Base-by-base conservation (phyloP, 805 yeast genomes). In the Komagataella phaffii region DNA sequence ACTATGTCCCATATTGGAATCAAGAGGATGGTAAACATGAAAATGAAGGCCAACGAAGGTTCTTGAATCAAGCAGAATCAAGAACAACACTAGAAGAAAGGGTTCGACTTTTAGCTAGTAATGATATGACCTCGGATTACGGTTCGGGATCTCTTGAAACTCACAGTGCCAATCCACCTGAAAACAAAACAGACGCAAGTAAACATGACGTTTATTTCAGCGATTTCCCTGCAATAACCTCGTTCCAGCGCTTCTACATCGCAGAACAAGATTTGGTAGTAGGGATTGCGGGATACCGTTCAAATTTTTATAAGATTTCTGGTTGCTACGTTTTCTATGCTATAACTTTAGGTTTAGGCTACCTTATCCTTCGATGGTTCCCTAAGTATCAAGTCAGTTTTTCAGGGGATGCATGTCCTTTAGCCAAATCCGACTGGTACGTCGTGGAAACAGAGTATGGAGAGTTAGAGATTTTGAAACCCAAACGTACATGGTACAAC, bases 261-360 rank as follows among this genome's bases (percentile, higher is more conserved):
- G 90, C 96, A 0, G 98, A 93, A 64, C 99, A 93, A 63, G 99
- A 93, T 69, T 71, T 93, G 60, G 91, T 91, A 10, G 78, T 93
- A 54, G 96, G 96, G 55, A 85, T 93, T 55, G 99, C 97, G 0
- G 98, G 98, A 3, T 93, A 87, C 64, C 66, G 66, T 51, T 77
- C 81, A 14, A 76, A 82, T 10, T 61, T 61, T 49, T 51, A 73
- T 56, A 77, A 81, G 54, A 59, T 66, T 3, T 45, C 68, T 0
- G 14, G 75, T 0, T 89, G 83, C 62, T 75, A 77, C 54, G 12
- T 76, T 0, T 53, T 85, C 2, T 83, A 88, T 54, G 50, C 77
- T 0, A 30, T 67, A 2, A 79, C 96, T 0, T 63, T 78, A 3
- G 99, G 99, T 0, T 48, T 88, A 2, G 80, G 81, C 1, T 91